Conservation (phyloP, 805 yeast species). For the Isabelozyma rhagii region DNA sequence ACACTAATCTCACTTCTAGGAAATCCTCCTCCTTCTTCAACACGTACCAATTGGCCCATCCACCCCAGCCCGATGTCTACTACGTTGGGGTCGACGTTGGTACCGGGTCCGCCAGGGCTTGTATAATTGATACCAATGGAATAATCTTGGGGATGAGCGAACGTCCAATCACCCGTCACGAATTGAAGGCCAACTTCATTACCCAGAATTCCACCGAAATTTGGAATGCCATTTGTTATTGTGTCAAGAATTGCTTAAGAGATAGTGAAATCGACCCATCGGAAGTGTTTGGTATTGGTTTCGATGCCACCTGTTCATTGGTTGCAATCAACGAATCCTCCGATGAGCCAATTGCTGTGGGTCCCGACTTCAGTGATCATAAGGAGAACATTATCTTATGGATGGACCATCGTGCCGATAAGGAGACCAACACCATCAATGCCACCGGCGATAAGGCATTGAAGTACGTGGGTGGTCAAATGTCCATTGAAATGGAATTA, state of each 20-base stretch:
- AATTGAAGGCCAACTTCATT: slow-evolving; percentile 66
- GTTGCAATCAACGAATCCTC: slow-evolving; percentile 68
- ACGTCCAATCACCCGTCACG: slow-evolving; percentile 73
- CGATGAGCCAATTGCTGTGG: slow-evolving; percentile 79
- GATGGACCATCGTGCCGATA: slow-evolving; percentile 97
- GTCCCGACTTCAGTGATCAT: slow-evolving; percentile 76
- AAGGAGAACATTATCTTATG: slow-evolving; percentile 86
- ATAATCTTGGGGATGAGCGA: slow-evolving; percentile 77
- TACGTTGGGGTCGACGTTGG: slow-evolving; percentile 92
- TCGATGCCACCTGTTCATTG: slow-evolving; percentile 95
- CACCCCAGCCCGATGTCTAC: slow-evolving; percentile 44
- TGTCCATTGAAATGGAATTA: slow-evolving; percentile 98
- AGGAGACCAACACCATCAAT: slow-evolving; percentile 78
- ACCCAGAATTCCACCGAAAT: slow-evolving; percentile 90
- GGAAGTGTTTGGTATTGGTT: slow-evolving; percentile 82
- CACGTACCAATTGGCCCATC: slow-evolving; percentile 27
- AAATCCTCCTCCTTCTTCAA: slow-evolving; percentile 35
- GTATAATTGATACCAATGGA: slow-evolving; percentile 80
- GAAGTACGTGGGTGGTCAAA: slow-evolving; percentile 92
- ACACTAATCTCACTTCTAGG: slow-evolving; percentile 36
- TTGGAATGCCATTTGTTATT: slow-evolving; percentile 83
- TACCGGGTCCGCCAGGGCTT: slow-evolving; percentile 97
- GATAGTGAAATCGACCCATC: slow-evolving; percentile 71
- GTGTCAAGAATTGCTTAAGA: slow-evolving; percentile 70
- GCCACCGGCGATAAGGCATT: slow-evolving; percentile 74